Evolutionary conservation across 495 filamentous ascomycete genomes (phyloP).

Genomic region (Aspergillus bridgeri): DNA sequence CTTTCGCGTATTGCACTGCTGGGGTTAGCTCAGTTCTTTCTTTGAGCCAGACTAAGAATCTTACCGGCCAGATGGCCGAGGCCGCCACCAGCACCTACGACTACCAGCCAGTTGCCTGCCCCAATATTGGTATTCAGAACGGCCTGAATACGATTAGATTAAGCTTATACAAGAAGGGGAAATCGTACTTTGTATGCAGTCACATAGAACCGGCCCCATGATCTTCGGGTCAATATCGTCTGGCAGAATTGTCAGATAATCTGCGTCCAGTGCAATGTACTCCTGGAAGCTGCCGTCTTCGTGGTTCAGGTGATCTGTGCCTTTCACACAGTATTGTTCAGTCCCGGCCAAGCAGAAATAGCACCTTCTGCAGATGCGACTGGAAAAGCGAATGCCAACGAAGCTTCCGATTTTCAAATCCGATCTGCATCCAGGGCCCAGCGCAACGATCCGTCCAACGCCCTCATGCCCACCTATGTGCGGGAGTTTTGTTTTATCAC

Average conservation of each 20-base stretch:
- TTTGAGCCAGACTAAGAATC: neutral
- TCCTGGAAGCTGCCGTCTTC: constrained; percentile 49
- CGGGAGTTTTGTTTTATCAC: constrained; percentile 40
- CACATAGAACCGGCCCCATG: constrained; percentile 45
- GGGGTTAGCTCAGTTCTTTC: constrained; percentile 1
- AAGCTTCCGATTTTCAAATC: constrained; percentile 37
- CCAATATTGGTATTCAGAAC: constrained; percentile 39
- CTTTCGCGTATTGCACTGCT: constrained; percentile 47
- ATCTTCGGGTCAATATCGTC: constrained; percentile 43
- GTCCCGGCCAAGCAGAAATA: constrained; percentile 45
- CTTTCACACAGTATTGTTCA: constrained; percentile 43
- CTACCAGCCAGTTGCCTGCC: constrained; percentile 43
- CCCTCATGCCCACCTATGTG: constrained; percentile 52
- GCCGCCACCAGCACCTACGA: constrained; percentile 50
- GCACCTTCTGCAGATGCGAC: constrained; percentile 46
- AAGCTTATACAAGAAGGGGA: neutral
- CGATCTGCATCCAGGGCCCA: constrained; percentile 32
- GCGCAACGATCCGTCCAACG: constrained; percentile 39
- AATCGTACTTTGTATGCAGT: constrained; percentile 33
- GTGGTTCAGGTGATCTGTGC: constrained; percentile 49
- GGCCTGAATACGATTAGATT: constrained; percentile 20
- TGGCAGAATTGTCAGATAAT: constrained; percentile 43
- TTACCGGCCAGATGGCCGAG: constrained; percentile 46
- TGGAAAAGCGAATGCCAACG: constrained; percentile 47
- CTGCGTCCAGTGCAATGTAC: constrained; percentile 45